Evolutionary conservation across 768 basidiomycete genomes (phyloP).

Genomic region (Tephrocybe sp.): DNA sequence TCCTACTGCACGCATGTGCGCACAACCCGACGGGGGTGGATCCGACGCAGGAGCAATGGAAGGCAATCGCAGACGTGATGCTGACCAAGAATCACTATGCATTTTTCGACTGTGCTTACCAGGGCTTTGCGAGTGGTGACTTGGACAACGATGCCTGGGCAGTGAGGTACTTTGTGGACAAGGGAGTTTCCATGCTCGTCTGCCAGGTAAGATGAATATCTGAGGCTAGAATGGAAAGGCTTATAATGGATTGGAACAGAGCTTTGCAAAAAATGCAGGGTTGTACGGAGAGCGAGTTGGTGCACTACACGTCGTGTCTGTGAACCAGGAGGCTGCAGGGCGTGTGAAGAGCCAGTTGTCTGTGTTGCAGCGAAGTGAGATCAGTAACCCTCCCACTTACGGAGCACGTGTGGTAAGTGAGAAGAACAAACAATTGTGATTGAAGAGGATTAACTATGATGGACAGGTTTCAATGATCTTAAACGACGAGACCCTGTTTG

Average conservation of each 20-base stretch:
- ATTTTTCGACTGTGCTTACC: constrained; percentile 96
- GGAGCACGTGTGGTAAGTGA: constrained; percentile 77
- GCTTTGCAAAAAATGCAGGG: constrained; percentile 97
- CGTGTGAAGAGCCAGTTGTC: constrained; percentile 86
- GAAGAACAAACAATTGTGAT: not conserved
- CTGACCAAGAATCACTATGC: constrained; percentile 75
- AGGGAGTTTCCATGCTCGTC: constrained; percentile 72
- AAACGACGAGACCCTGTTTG: constrained; percentile 69
- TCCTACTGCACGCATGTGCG: constrained; percentile 91
- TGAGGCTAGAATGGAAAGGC: not conserved
- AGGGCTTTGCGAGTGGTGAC: constrained; percentile 94
- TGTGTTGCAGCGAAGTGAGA: constrained; percentile 90
- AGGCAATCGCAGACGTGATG: constrained; percentile 68
- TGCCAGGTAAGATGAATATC: constrained; percentile 69
- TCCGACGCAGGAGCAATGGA: constrained; percentile 88
- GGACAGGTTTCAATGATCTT: constrained; percentile 76
- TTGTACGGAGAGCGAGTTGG: constrained; percentile 94
- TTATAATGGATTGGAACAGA: constrained; percentile 39
- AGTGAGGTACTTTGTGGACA: constrained; percentile 80
- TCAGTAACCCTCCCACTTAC: constrained; percentile 91
- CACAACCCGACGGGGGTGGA: constrained; percentile 98
- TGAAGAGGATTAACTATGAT: constrained; percentile 4
- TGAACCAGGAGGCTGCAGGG: constrained; percentile 59
- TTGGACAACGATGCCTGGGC: constrained; percentile 91
- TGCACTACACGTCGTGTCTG: constrained; percentile 82